Percentiles rank a stretch among this genome's conserved stretches.
Evolutionary conservation across 805 yeast genomes (phyloP).

Genomic region (Diddensiella caesifluorescens): DNA sequence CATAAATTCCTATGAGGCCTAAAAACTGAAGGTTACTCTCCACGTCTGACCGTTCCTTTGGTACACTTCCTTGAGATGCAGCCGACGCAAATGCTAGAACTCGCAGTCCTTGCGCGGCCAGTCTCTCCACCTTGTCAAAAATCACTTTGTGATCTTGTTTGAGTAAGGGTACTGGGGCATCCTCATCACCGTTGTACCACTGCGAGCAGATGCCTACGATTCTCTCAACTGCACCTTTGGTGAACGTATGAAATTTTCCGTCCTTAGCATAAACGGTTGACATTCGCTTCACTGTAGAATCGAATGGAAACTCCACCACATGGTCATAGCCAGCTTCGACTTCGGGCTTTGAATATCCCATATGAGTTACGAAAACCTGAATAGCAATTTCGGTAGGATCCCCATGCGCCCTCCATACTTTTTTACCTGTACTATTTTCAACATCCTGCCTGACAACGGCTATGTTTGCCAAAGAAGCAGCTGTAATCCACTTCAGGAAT

Average conservation of each 20-base stretch:
- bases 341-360: conserved; percentile 34
- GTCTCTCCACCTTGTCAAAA: conserved; percentile 50
- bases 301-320: conserved; percentile 66
- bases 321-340: conserved; percentile 23
- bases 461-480: conserved; percentile 76
- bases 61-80: conserved; percentile 22
- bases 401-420: conserved; percentile 71
- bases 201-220: conserved; percentile 49
- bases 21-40: conserved; percentile 53
- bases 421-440: conserved; percentile 37
- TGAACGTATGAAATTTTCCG: conserved; percentile 36
- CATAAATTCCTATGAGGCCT: conserved; percentile 73
- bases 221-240: conserved; percentile 78
- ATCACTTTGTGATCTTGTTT: conserved; percentile 39
- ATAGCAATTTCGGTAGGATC: conserved; percentile 90
- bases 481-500: conserved; percentile 49
- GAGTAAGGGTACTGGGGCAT: conserved; percentile 33
- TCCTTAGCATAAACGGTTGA: conserved; percentile 47
- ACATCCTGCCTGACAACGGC: conserved; percentile 54
- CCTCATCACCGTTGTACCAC: conserved; percentile 41
- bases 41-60: conserved; percentile 37
- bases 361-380: conserved; percentile 65
- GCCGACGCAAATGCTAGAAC: conserved; percentile 64
- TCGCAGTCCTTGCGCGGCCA: conserved; percentile 63
- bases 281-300: conserved; percentile 70